phyloP scores from a whole-genome alignment of 2,329 filamentous ascomycete genomes.

The Cladobotryum mycophilum region DNA sequence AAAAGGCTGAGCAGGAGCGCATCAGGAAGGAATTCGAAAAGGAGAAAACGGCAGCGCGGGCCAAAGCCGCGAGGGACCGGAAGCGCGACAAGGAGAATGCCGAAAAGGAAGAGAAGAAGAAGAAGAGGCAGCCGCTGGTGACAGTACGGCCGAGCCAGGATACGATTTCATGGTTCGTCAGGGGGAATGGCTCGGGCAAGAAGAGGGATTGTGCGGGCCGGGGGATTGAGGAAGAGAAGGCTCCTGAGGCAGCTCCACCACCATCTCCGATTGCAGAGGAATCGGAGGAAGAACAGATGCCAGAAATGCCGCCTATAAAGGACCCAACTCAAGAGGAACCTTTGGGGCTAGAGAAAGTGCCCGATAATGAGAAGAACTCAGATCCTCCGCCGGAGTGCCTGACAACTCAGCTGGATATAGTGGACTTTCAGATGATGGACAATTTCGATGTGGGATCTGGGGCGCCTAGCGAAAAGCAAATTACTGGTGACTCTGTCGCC shows the following conservation, averaged over 20 bases:
- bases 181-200: constrained; percentile 25
- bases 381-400: not conserved
- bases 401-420: not conserved
- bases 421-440: not conserved
- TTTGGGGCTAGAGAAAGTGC: no score
- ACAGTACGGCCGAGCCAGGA: constrained; percentile 51
- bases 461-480: not conserved
- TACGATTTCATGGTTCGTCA: constrained; percentile 48
- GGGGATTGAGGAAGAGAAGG: constrained; percentile 4
- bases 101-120: constrained; percentile 44
- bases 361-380: not conserved
- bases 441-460: constrained; percentile 2
- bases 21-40: constrained; percentile 47
- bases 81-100: constrained; percentile 49
- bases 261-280: not conserved
- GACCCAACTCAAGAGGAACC: not conserved
- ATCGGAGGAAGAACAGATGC: not conserved
- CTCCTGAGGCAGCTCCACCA: constrained; percentile 1
- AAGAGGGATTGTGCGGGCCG: constrained; percentile 24
- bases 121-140: constrained; percentile 47
- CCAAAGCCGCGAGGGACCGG: constrained; percentile 45
- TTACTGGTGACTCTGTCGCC: no score
- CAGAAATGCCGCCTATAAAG: no score
- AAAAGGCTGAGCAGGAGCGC: constrained; percentile 47
- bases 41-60: constrained; percentile 42